phyloP scores from a whole-genome alignment of 345 rosid genomes.

The Erucastrum elatum region DNA sequence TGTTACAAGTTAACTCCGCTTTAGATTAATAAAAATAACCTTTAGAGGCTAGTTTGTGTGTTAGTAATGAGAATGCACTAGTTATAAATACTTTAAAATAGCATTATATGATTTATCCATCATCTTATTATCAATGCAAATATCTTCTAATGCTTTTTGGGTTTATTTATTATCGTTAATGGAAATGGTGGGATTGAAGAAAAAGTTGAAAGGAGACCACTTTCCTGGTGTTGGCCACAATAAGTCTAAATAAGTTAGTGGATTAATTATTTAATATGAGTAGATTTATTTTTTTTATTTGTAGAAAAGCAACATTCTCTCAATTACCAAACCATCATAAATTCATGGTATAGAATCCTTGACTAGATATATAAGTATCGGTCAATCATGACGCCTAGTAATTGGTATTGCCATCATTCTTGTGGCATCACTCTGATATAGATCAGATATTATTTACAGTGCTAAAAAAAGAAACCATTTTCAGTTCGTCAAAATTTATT shows the following conservation, averaged over 20 bases:
- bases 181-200: slow-evolving; percentile 33
- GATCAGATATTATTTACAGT: background rate
- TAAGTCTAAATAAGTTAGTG: slow-evolving; percentile 60
- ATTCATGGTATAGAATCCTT: background rate
- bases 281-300: background rate
- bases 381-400: slow-evolving; percentile 15
- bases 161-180: slow-evolving; percentile 36
- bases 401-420: background rate
- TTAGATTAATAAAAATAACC: background rate
- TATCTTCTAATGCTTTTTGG: slow-evolving; percentile 18
- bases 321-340: slow-evolving; percentile 23
- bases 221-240: slow-evolving; percentile 61
- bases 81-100: background rate
- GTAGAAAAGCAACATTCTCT: background rate
- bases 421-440: background rate
- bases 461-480: background rate
- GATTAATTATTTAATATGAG: slow-evolving; percentile 41
- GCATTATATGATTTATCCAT: background rate
- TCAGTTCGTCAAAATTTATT: background rate
- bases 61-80: slow-evolving; percentile 1
- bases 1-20: background rate
- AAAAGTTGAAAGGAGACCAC: slow-evolving; percentile 55
- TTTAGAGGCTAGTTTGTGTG: background rate
- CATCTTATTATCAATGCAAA: background rate
- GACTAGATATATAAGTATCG: background rate